Evolutionary conservation across 2,329 filamentous ascomycete species (phyloP).

Genomic region (Tolypocladium inflatum): DNA sequence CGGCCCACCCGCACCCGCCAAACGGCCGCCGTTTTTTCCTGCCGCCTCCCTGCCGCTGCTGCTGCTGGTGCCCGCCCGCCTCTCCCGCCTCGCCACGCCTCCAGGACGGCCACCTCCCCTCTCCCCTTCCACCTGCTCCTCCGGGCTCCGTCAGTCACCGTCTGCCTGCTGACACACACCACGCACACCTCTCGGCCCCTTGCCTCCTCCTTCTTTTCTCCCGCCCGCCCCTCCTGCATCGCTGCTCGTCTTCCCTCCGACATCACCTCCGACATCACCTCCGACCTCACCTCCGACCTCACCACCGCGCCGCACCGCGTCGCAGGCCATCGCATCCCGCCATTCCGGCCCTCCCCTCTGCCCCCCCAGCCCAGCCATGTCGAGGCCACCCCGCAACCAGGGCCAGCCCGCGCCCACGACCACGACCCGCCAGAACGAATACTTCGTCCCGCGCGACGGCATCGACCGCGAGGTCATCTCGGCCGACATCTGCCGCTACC

Average conservation of each 20-base stretch:
- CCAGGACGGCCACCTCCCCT: not conserved
- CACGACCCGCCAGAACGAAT: constrained; percentile 58
- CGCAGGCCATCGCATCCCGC: not conserved
- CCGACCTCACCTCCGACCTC: constrained; percentile 6
- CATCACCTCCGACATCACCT: constrained; percentile 4
- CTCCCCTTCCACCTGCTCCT: constrained; percentile 14
- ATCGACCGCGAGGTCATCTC: constrained; percentile 80
- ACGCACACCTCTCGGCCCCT: constrained; percentile 6
- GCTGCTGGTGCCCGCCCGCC: not conserved
- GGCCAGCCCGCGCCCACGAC: constrained; percentile 22
- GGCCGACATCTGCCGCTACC: constrained; percentile 74
- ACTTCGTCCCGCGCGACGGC: constrained; percentile 70
- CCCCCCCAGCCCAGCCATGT: constrained; percentile 19
- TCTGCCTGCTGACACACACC: not conserved
- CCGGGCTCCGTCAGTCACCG: constrained; percentile 11
- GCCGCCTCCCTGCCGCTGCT: not conserved
- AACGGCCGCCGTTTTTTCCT: not conserved
- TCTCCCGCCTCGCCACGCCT: not conserved
- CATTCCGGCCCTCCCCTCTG: not conserved
- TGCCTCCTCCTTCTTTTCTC: constrained; percentile 8
- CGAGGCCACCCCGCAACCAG: constrained; percentile 29
- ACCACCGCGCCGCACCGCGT: constrained; percentile 3
- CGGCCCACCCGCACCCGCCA: not conserved
- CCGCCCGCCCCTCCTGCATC: constrained; percentile 9
- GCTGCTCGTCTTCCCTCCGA: constrained; percentile 1